A percentile compares a stretch with the other conserved stretches of the same genome.
Conservation (phyloP, 2,329 filamentous ascomycete species). For the Sporothrix pseudoabietina region DNA sequence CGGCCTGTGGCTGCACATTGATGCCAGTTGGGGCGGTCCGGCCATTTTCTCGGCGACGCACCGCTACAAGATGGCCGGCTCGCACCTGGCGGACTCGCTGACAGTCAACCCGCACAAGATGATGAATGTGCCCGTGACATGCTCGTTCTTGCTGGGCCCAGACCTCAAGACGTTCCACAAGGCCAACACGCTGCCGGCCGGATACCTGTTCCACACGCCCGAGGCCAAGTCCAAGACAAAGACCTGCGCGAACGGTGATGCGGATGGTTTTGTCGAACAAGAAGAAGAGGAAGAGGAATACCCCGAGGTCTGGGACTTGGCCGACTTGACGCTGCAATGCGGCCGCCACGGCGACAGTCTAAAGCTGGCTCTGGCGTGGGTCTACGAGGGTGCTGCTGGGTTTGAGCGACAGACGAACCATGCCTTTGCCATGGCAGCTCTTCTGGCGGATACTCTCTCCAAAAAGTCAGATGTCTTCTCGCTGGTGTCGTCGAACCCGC, state of each 20-base stretch:
- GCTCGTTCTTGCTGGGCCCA: constrained; percentile 79
- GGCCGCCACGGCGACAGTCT: constrained; percentile 82
- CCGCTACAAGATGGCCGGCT: constrained; percentile 66
- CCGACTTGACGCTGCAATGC: constrained; percentile 91
- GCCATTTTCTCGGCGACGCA: constrained; percentile 74
- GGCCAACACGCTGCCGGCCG: constrained; percentile 84
- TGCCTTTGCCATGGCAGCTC: constrained; percentile 70
- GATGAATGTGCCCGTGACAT: constrained; percentile 88
- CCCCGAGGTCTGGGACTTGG: constrained; percentile 78
- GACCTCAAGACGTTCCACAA: constrained; percentile 77
- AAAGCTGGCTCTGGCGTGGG: constrained; percentile 86
- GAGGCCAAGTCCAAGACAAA: not conserved
- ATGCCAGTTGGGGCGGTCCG: constrained; percentile 87
- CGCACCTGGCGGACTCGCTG: constrained; percentile 75
- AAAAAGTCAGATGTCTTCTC: constrained; percentile 59
- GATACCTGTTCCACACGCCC: constrained; percentile 74
- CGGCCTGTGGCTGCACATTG: constrained; percentile 88
- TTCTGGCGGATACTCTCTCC: constrained; percentile 65
- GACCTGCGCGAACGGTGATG: constrained; percentile 63
- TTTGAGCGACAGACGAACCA: constrained; percentile 70
- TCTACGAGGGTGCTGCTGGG: constrained; percentile 79
- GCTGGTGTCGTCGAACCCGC: constrained; percentile 73
- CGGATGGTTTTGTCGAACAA: constrained; percentile 61
- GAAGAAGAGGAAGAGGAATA: constrained; percentile 35
- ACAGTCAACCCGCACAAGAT: constrained; percentile 97